These are phyloP conservation scores for Annulohypoxylon truncatum DNA, from an alignment of 2,329 filamentous ascomycete genomes.

Conservation along the genomic window DNA sequence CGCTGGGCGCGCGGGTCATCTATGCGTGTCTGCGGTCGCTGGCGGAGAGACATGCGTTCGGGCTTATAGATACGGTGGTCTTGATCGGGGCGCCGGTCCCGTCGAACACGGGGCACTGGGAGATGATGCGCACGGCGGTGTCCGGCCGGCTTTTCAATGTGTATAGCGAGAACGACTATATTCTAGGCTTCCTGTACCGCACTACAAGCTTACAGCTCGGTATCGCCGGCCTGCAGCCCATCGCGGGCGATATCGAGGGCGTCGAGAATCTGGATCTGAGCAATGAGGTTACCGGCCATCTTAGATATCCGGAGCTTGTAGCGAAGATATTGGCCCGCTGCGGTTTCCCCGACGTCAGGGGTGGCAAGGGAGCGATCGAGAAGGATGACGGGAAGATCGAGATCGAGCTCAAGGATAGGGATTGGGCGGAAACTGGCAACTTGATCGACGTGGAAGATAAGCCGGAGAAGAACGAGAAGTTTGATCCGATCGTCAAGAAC, in stretches of 20 bases:
- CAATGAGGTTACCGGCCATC: conserved; percentile 63
- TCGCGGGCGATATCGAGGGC: conserved; percentile 71
- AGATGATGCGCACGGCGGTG: conserved; percentile 79
- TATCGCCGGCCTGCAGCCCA: conserved; percentile 82
- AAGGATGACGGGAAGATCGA: conserved; percentile 58
- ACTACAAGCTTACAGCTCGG: conserved; percentile 85
- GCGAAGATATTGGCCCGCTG: conserved; percentile 64
- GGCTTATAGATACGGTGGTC: conserved; percentile 71
- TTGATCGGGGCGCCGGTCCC: conserved; percentile 85
- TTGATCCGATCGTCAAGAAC: conserved; percentile 44
- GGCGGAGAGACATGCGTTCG: conserved; percentile 74
- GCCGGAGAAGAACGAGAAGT: conserved; percentile 45
- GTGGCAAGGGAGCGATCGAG: conserved; percentile 59
- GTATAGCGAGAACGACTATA: conserved; percentile 86
- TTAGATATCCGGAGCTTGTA: conserved; percentile 63
- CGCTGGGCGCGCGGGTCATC: conserved; percentile 74
- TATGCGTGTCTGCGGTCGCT: conserved; percentile 74
- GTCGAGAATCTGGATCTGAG: conserved; percentile 69
- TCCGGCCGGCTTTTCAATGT: conserved; percentile 87
- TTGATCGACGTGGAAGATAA: conserved; percentile 59
- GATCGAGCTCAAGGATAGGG: conserved; percentile 50
- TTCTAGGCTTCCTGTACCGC: conserved; percentile 88
- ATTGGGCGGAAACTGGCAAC: conserved; percentile 49
- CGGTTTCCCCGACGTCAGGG: conserved; percentile 61
- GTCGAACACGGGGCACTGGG: conserved; percentile 78